Base-by-base conservation (phyloP, 768 basidiomycete species). In the Daedaleopsis sinensis region DNA sequence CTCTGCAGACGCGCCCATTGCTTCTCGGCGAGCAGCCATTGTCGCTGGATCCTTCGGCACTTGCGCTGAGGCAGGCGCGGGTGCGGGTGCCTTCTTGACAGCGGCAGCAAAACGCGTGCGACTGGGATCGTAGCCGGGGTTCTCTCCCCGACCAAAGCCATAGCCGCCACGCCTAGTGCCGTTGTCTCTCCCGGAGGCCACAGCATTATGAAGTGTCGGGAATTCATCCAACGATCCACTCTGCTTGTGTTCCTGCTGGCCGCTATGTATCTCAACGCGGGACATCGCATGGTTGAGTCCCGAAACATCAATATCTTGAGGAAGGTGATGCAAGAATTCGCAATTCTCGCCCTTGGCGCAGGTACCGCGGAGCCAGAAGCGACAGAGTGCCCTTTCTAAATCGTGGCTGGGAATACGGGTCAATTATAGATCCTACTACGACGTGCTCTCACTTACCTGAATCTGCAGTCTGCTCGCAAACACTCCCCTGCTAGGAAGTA, bases 401-500 rank as follows among this genome's bases (percentile, higher is more conserved):
- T 98, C 96, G 71, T 97, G 96, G 68, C 96, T 97, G 66, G n/a
- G 10, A 18, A 13, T 8, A 16, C 16, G 13, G 18, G 10, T 57
- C 43, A 52, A 43, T 21, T 7, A 3, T 7, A 18, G 38, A 18
- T 15, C 27, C 19, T 55, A 24, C 52, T 39, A 58, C 23, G 3
- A 5, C 49, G 23, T 23, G 19, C 49, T 39, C 42, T 23, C 24
- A 71, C 85, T 65, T 67, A 96, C 96, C 94, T 98, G 80, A 98
- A 99, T 58, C 96, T 87, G 77, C 97, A 98, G 77, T 99, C 97
- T 46, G 95, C 93, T 50, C 97, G 79, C 59, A 98, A 78, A 71
- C 97, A 99, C 74, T 98, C 96, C 16, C 97, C 97, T 8, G 94
- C 93, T 24, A 99, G 84, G 77, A 95, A 99, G 73, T 98, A 98